Base-by-base conservation (phyloP, 1,284 basidiomycete genomes). In the Cryptococcus wingfieldii region DNA sequence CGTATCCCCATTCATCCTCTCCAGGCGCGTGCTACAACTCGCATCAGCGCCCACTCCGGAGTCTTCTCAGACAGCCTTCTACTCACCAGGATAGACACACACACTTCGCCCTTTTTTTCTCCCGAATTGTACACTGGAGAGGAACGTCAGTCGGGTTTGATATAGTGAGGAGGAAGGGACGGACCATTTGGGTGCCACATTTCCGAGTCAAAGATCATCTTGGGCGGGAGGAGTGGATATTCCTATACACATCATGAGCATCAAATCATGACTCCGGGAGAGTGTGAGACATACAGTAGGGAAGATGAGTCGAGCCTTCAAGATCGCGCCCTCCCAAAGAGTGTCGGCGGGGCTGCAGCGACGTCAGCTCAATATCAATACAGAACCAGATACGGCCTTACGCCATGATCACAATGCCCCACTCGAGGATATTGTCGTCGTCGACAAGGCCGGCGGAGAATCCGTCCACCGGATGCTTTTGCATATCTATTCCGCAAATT, bases 151-250 rank as follows among this genome's bases (percentile, higher is more conserved):
- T n/a, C 44, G 16, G 31, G 45, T 45, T 38, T 28, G 28, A 34
- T 31, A 28, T n/a, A 46, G 28, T 18, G 18, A 16, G 13, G 27
- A 10, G 19, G 39, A 49, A n/a, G 14, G 28, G 9, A 75, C 84
- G 69, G 63, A 95, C 94, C 90, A 77, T 97, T 98, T 13, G 96
- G 95, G 78, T 98, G 95, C 95, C 95, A 98, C 94, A 98, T 98
- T 59, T 86, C 86, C 5, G 93, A 93, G 62, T 89, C 83, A 75
- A 98, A 98, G 54, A 85, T 85, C 90, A 98, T 92, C 84, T 90
- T 95, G 39, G 95, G 95, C 18, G 95, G 95, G 39, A 87, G 80
- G 51, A 97, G 79, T 18, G 95, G 95, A 75, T 88, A 98, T 75
- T 96, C 91, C 69, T 75, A 58, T 10, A 19, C 38, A 37, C 34